Base-by-base conservation (phyloP, 805 yeast species). In the Debaryomyces hansenii region DNA sequence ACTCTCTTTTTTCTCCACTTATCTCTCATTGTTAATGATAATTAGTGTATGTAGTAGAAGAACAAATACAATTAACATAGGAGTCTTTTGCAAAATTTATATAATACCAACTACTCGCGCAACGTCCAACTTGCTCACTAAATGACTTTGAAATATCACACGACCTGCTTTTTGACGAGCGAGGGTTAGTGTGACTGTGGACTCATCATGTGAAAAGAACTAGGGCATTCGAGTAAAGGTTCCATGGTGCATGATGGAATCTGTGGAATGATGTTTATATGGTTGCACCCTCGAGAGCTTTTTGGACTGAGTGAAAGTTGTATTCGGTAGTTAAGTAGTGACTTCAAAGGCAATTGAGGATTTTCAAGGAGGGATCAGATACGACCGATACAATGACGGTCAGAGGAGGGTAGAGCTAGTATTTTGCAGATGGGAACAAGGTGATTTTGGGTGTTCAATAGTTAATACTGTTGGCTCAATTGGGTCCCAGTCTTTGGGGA, bases 1-100 rank as follows among this genome's bases (percentile, higher is more conserved):
- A 87, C 96, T 91, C 98, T 92, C 96, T 92, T 92, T 88, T 92
- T 92, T 88, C 97, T 92, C 98, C 97, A 91, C 87, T 91, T 91
- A 81, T 87, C 85, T 85, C 96, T 87, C 96, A 87, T 87, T 69
- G 70, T 66, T 64, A 69, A 65, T 59, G 61, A 62, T 56, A 59
- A 58, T 54, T 58, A 57, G 62, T 63, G 66, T 63, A 59, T 52
- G 52, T 45, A 41, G 41, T 39, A 48, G 51, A 51, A 49, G 49
- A 46, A 42, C 48, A 51, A 50, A 53, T 49, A 47, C 51, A 50
- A 53, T 50, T 44, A 47, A 42, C 29, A 28, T 38, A 15, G 32
- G 15, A 11, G 20, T 31, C 33, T 40, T 40, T 39, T 39, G 35
- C 34, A 31, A 31, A 31, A 14, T 31, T n/a, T 31, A 31, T 31